Evolutionary conservation across 352 stramenopile genomes (phyloP).

Genomic region (Pythium volutum): DNA sequence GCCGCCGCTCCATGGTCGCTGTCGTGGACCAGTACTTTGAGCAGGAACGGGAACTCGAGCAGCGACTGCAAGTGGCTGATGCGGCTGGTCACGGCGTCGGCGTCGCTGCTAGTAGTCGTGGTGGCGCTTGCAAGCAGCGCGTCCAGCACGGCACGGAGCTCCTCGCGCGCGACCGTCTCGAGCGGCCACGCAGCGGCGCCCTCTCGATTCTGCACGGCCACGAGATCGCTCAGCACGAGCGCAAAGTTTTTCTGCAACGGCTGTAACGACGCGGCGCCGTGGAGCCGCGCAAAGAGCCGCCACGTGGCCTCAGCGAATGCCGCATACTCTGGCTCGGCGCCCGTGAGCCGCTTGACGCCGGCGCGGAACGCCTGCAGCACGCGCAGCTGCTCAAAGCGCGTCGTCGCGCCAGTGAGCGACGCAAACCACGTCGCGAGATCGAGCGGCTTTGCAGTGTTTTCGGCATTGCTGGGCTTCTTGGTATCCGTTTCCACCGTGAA

Average conservation of each 20-base stretch:
- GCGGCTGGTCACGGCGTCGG: slow-evolving; percentile 34
- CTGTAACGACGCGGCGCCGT: slow-evolving; percentile 27
- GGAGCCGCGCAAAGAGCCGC: slow-evolving; percentile 62
- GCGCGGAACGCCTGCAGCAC: slow-evolving; percentile 69
- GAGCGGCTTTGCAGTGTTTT: background rate
- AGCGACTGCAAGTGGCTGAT: slow-evolving; percentile 61
- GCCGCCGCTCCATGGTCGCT: slow-evolving; percentile 13
- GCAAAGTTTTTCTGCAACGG: slow-evolving; percentile 67
- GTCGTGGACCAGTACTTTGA: slow-evolving; percentile 34
- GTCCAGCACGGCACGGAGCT: slow-evolving; percentile 41
- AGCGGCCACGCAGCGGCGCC: background rate
- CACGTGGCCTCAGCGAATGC: slow-evolving; percentile 39
- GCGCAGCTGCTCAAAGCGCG: slow-evolving; percentile 72
- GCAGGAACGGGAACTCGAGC: slow-evolving; percentile 55
- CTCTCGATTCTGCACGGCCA: background rate
- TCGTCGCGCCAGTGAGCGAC: slow-evolving; percentile 27
- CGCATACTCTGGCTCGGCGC: slow-evolving; percentile 19
- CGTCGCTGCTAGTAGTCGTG: background rate
- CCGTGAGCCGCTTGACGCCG: slow-evolving; percentile 39
- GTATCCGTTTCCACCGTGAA: slow-evolving; percentile 28
- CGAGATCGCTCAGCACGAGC: slow-evolving; percentile 30
- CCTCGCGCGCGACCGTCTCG: slow-evolving; percentile 30
- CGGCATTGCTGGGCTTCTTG: slow-evolving; percentile 21
- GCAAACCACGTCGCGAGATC: slow-evolving; percentile 46
- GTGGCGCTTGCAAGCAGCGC: slow-evolving; percentile 24